Base-by-base conservation (phyloP, 176 grass and related monocot species). In the Olyra latifolia region DNA sequence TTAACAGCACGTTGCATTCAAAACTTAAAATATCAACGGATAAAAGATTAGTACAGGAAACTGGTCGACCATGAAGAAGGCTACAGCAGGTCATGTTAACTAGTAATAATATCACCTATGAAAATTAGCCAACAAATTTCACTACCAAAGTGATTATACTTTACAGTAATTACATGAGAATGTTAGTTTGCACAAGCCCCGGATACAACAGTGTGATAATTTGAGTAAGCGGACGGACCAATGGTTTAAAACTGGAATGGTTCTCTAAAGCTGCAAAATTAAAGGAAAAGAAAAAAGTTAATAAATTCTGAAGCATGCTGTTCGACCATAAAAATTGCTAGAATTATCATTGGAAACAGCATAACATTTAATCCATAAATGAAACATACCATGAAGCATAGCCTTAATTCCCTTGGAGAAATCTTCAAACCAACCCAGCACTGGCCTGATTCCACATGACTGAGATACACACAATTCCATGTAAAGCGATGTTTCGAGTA, bases 381-480 rank as follows among this genome's bases (percentile, higher is more conserved):
- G 15, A 85, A 46, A 35, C 40, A 48, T 93, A 97, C 95, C 92
- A 30, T 91, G 79, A 67, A 93, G 68, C 88, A 95, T 79, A 46
- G 73, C 71, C 85, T 93, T 91, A 39, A 95, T 91, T 84, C 87
- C 90, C 46, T 83, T 93, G 80, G 90, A 93, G 70, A 98, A 98
- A 89, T 93, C 92, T 73, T 95, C 95, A 40, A 85, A 47, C 9
- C 95, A 84, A 62, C 92, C 95, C 11, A 95, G n/a, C 23, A 98
- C 90, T 57, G 95, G 92, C 17, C 92, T 89, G 69, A 98, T 92
- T 58, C 95, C 90, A 66, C 90, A 98, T 43, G 88, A 86, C 68
- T 93, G 93, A 12, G 90, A 92, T 46, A 98, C 92, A 5, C 90
- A 98, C 28, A 94, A 69, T 80, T 95, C 90, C 85, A 98, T 84